A percentile compares a stretch with the other conserved stretches of the same genome.
These are phyloP conservation scores for Hypoxylon sp. DNA, from an alignment of 2,329 filamentous ascomycete species.

Conservation along the genomic window DNA sequence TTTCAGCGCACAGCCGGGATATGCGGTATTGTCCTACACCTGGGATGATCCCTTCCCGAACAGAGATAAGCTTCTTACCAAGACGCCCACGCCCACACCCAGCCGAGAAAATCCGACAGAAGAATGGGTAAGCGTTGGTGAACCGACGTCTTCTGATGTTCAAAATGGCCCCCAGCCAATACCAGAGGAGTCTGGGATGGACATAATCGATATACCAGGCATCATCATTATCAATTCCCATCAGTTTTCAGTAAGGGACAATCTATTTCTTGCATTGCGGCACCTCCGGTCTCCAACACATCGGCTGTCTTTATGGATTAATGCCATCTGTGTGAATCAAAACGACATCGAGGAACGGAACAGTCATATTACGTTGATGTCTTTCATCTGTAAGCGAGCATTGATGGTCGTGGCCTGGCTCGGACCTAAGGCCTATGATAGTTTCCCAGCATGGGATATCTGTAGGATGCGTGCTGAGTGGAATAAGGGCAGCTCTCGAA, in stretches of 20 bases:
- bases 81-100: too few species aligned
- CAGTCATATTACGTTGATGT: slow-evolving; percentile 20
- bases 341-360: slow-evolving; percentile 8
- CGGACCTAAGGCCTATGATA: slow-evolving; percentile 8
- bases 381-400: slow-evolving; percentile 35
- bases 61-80: background rate
- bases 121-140: background rate
- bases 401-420: slow-evolving; percentile 30
- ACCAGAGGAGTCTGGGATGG: background rate
- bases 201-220: background rate
- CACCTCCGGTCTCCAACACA: background rate
- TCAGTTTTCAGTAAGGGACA: slow-evolving; percentile 21
- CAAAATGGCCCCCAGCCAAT: background rate
- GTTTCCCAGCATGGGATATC: background rate
- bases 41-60: slow-evolving; percentile 43
- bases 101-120: background rate
- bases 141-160: background rate
- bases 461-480: background rate
- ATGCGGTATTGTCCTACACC: slow-evolving; percentile 49
- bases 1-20: slow-evolving; percentile 43
- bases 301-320: slow-evolving; percentile 12
- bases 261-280: slow-evolving; percentile 26
- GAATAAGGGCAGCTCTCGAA: background rate
- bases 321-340: slow-evolving; percentile 24
- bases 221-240: slow-evolving; percentile 21